Evolutionary conservation across 768 basidiomycete species (phyloP), one percentile per base, ranked within the genome.

Genomic region (Lactarius trivialis): DNA sequence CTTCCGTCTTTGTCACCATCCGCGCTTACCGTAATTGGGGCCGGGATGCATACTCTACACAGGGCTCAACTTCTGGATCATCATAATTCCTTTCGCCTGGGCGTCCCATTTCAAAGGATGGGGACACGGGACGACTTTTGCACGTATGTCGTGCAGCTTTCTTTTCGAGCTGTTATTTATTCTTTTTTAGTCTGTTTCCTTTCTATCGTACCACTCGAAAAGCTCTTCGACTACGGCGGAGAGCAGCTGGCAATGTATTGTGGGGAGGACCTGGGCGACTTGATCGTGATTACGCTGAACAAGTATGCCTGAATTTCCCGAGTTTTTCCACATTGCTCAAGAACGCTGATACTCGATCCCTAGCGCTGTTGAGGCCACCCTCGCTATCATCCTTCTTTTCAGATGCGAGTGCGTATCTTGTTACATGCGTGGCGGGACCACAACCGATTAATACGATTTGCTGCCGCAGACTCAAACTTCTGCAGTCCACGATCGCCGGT

Each of bases 401-500:
- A 82, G 81, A 72, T 86, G 86, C 82, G 82, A 89, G 85, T 87
- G 67, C 73, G 84, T 80, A 7, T n/a, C 12, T 21, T 7, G 33
- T 28, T n/a, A 30, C 21, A 9, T 19, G 50, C 48, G 34, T 7
- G 21, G 4, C 12, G 17, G 30, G 14, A 24, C 1, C 17, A 12
- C 43, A 4, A 7, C 11, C 6, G 0, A 7, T 6, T 8, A 0
- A 41, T 4, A n/a, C 12, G 33, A n/a, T 12, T 57, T 64, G 9
- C 57, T 36, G 12, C 26, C 34, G 26, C 45, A 88, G 86, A 58
- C 73, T 88, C 55, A 78, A 80, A 48, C 72, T 91, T 4, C 70
- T 89, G 45, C 88, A 90, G 68, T 81, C 85, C 0, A 89, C 87
- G 0, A 82, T 89, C 48, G 77, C 83, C 41, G 88, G 85, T 82